Conservation (phyloP, 1,139 yeast genomes). For the Taphrina wiesneri region DNA sequence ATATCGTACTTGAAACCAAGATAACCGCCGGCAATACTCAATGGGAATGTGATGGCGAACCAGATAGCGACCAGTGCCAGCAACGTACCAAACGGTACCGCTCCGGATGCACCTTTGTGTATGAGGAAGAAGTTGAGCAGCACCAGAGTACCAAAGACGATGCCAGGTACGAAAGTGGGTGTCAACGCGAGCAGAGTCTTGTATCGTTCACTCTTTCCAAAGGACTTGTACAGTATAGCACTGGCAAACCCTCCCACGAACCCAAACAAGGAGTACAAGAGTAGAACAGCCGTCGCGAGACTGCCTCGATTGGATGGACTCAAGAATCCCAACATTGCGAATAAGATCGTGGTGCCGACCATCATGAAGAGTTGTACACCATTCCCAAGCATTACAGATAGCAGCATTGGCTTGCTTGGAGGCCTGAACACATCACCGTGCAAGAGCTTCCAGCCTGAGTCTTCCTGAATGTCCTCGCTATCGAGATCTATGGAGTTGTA, state of each 20-base stretch:
- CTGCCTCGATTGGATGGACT: constrained; percentile 97
- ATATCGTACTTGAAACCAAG: constrained; percentile 68
- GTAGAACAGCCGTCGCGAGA: constrained; percentile 82
- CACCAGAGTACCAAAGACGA: constrained; percentile 59
- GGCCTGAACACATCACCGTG: constrained; percentile 95
- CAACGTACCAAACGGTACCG: constrained; percentile 91
- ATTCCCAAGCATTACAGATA: constrained; percentile 81
- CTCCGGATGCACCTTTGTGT: constrained; percentile 82
- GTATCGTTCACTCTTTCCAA: constrained; percentile 85
- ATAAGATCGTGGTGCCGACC: constrained; percentile 69
- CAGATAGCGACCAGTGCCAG: constrained; percentile 76
- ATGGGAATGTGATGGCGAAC: constrained; percentile 83
- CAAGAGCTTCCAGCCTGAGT: constrained; percentile 94
- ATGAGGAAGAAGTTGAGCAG: constrained; percentile 80
- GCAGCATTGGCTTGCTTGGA: constrained; percentile 68
- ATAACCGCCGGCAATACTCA: constrained; percentile 77
- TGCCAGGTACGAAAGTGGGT: constrained; percentile 81
- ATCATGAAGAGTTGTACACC: constrained; percentile 83
- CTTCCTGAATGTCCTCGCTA: constrained; percentile 86
- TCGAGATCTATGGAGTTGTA: constrained; percentile 81
- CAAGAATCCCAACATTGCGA: constrained; percentile 84
- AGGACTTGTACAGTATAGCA: constrained; percentile 77
- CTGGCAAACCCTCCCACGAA: constrained; percentile 83
- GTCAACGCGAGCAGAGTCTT: constrained; percentile 78
- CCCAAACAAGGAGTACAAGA: constrained; percentile 77